Conservation (phyloP, 129 eudicot species). For the Escallonia rubra region DNA sequence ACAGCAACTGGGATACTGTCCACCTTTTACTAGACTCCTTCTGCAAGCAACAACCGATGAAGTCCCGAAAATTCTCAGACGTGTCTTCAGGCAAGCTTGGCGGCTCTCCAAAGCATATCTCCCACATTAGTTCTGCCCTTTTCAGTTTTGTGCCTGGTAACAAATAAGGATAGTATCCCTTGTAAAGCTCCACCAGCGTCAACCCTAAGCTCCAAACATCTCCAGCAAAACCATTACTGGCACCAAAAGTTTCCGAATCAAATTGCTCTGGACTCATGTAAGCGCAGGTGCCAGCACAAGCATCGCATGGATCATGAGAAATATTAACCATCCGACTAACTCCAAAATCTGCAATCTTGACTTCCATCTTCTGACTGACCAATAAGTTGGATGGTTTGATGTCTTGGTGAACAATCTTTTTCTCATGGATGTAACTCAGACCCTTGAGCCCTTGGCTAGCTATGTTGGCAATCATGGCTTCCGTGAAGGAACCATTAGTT, state of each 20-base stretch:
- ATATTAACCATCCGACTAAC: background rate
- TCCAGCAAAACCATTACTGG: background rate
- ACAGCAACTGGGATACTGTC: slow-evolving; percentile 3
- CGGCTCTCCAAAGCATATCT: background rate
- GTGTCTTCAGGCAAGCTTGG: slow-evolving; percentile 1
- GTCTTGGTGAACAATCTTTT: slow-evolving; percentile 7
- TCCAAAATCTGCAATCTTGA: slow-evolving; percentile 16
- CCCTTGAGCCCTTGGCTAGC: slow-evolving; percentile 5
- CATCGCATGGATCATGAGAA: background rate
- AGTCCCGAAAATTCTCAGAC: slow-evolving; percentile 11
- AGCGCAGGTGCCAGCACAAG: background rate
- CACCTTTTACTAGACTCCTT: slow-evolving; percentile 9
- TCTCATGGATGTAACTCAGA: background rate
- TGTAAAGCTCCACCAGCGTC: slow-evolving; percentile 3
- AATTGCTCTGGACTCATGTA: slow-evolving; percentile 6
- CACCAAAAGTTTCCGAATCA: background rate
- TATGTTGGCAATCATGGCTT: background rate
- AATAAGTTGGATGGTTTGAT: slow-evolving; percentile 11
- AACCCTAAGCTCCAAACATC: slow-evolving; percentile 11
- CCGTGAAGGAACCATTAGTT: background rate
- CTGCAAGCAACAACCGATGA: slow-evolving; percentile 17
- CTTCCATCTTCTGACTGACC: background rate
- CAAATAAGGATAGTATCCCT: background rate
- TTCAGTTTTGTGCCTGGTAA: background rate
- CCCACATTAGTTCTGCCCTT: background rate